Evolutionary conservation across 192 early-diverging fungal species (phyloP).

Genomic region (Radiomyces spectabilis): DNA sequence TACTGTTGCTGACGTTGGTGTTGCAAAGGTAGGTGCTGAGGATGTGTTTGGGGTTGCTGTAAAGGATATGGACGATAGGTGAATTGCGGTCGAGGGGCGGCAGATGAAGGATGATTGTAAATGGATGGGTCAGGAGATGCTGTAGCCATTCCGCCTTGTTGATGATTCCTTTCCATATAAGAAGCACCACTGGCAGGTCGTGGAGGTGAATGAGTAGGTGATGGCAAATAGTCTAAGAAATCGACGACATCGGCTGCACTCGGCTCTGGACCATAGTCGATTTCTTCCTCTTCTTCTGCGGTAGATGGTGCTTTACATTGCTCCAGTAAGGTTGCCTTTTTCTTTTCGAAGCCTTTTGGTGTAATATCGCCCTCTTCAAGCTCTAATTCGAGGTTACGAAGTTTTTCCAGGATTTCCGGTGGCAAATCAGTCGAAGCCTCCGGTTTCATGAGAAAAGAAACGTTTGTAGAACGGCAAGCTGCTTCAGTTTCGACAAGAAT

Average conservation of each 20-base stretch:
- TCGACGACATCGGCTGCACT: conserved; percentile 31
- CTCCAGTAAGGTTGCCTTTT: conserved; percentile 17
- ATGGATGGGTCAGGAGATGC: too few relatives aligned
- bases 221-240: conserved; percentile 27
- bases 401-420: conserved; percentile 9
- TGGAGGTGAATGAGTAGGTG: conserved; percentile 26
- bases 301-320: not conserved
- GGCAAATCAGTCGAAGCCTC: too few relatives aligned
- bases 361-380: conserved; percentile 63
- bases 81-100: too few relatives aligned
- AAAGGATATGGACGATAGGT: too few relatives aligned
- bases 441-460: too few relatives aligned
- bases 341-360: conserved; percentile 68
- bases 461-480: too few relatives aligned
- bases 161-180: conserved; percentile 13
- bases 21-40: too few relatives aligned
- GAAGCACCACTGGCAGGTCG: not conserved
- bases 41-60: too few relatives aligned
- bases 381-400: conserved; percentile 31
- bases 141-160: too few relatives aligned
- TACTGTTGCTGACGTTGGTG: too few relatives aligned
- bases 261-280: conserved; percentile 22
- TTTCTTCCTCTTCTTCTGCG: not conserved
- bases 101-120: too few relatives aligned
- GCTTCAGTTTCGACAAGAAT: too few relatives aligned